phyloP scores from a whole-genome alignment of 1,139 yeast species.

The Nakaseomyces bracarensis region DNA sequence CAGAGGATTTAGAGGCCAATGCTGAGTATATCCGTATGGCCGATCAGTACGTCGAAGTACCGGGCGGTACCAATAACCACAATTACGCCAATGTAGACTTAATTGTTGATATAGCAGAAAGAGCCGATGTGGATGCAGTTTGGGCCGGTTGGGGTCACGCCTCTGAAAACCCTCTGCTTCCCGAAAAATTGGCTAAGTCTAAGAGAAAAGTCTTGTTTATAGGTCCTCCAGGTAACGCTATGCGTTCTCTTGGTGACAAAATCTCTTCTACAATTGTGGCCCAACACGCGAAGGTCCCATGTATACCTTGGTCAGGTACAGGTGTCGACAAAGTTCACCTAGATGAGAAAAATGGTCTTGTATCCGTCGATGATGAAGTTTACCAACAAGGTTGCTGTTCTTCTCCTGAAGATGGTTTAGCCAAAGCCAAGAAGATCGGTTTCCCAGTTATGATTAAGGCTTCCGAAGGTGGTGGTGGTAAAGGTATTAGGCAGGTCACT shows the following conservation, averaged over 20 bases:
- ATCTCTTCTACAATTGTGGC: slow-evolving; percentile 97
- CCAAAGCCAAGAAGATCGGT: slow-evolving; percentile 76
- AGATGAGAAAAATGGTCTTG: slow-evolving; percentile 64
- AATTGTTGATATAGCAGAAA: slow-evolving; percentile 94
- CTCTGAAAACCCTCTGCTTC: slow-evolving; percentile 89
- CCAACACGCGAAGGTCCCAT: slow-evolving; percentile 94
- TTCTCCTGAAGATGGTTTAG: slow-evolving; percentile 81
- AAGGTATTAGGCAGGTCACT: slow-evolving; percentile 92
- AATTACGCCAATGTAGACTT: slow-evolving; percentile 96
- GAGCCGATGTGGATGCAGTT: slow-evolving; percentile 93
- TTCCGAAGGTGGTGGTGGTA: slow-evolving; percentile 99
- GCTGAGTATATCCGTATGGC: slow-evolving; percentile 99
- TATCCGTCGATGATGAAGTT: slow-evolving; percentile 75
- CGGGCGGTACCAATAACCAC: slow-evolving; percentile 98
- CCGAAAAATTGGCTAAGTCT: slow-evolving; percentile 86
- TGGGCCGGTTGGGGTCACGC: slow-evolving; percentile 99
- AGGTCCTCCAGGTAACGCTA: slow-evolving; percentile 98
- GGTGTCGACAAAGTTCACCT: slow-evolving; percentile 77
- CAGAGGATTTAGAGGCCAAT: slow-evolving; percentile 93
- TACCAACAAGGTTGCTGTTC: slow-evolving; percentile 84
- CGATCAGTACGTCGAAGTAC: slow-evolving; percentile 95
- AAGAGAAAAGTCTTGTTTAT: slow-evolving; percentile 83
- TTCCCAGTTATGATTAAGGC: slow-evolving; percentile 97
- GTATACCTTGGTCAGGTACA: slow-evolving; percentile 99
- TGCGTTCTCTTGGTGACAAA: slow-evolving; percentile 98